Percentiles rank a stretch among this genome's conserved stretches.
phyloP scores from a whole-genome alignment of 2,329 filamentous ascomycete species.

The Leptodontidium sp. region DNA sequence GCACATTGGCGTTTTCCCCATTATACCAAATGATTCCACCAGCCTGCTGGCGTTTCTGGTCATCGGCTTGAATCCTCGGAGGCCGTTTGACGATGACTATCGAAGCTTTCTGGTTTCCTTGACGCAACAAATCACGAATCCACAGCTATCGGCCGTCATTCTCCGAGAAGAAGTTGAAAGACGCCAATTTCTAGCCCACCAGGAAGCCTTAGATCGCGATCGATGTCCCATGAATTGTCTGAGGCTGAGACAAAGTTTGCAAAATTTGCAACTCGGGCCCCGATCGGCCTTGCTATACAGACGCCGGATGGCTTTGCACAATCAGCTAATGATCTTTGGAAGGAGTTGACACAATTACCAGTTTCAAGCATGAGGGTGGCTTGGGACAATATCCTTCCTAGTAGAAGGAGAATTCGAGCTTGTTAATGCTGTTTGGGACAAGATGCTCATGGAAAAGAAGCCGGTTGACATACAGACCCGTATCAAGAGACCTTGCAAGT shows the following conservation, averaged over 20 bases:
- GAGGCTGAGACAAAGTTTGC: conserved; percentile 71
- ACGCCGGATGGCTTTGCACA: conserved; percentile 62
- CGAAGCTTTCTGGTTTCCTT: conserved; percentile 69
- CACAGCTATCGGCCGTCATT: conserved; percentile 73
- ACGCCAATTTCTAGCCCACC: conserved; percentile 60
- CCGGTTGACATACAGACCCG: conserved; percentile 30
- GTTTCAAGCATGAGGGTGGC: conserved; percentile 17
- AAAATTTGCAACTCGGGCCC: conserved; percentile 74
- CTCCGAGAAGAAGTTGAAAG: conserved; percentile 75
- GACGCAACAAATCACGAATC: conserved; percentile 67
- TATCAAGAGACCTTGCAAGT: conserved; percentile 26
- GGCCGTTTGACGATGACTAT: conserved; percentile 79
- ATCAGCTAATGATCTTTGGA: conserved; percentile 36
- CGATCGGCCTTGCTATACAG: conserved; percentile 76
- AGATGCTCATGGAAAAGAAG: conserved; percentile 20
- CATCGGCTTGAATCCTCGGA: conserved; percentile 73
- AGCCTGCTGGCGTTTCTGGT: conserved; percentile 72
- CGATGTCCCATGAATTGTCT: conserved; percentile 71
- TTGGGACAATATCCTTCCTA: conserved; percentile 34
- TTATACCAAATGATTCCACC: conserved; percentile 71
- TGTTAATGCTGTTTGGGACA: conserved; percentile 27
- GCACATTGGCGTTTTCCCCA: conserved; percentile 71
- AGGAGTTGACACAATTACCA: conserved; percentile 29
- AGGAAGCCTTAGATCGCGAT: conserved; percentile 73
- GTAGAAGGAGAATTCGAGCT: conserved; percentile 27